phyloP scores from a whole-genome alignment of 1,284 basidiomycete species.

The Mrakiaceae sp. region DNA sequence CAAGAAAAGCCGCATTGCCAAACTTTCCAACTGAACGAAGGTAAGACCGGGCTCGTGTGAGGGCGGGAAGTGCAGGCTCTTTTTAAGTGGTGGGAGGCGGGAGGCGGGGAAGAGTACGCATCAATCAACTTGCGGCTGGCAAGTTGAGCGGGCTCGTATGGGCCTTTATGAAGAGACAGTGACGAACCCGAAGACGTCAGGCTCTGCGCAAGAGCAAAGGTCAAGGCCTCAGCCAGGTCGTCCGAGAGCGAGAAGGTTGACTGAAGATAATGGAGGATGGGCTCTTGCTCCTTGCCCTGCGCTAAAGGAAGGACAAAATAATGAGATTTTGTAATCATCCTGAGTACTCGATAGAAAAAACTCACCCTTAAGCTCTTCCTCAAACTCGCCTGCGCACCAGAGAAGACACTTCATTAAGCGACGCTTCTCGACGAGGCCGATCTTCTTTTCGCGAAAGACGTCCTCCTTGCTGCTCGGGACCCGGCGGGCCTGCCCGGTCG shows the following conservation, averaged over 20 bases:
- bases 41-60: slow-evolving; percentile 58
- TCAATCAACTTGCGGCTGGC: not conserved
- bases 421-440: slow-evolving; percentile 75
- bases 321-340: not conserved
- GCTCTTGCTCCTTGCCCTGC: slow-evolving; percentile 43
- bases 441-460: slow-evolving; percentile 73
- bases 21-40: slow-evolving; percentile 74
- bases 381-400: slow-evolving; percentile 65
- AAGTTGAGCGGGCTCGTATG: slow-evolving; percentile 2
- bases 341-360: not conserved
- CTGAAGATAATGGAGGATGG: slow-evolving; percentile 52
- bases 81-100: not conserved
- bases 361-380: slow-evolving; percentile 43
- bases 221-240: slow-evolving; percentile 48
- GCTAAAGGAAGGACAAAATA: slow-evolving; percentile 17
- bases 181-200: slow-evolving; percentile 6
- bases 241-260: slow-evolving; percentile 51
- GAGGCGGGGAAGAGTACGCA: not conserved
- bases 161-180: slow-evolving; percentile 11
- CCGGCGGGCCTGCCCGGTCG: slow-evolving; percentile 31
- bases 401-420: slow-evolving; percentile 84
- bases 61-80: slow-evolving; percentile 55
- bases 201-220: slow-evolving; percentile 63
- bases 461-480: slow-evolving; percentile 90
- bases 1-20: slow-evolving; percentile 78